phyloP scores from a whole-genome alignment of 2,329 filamentous ascomycete genomes.

The Fusarium graminum region DNA sequence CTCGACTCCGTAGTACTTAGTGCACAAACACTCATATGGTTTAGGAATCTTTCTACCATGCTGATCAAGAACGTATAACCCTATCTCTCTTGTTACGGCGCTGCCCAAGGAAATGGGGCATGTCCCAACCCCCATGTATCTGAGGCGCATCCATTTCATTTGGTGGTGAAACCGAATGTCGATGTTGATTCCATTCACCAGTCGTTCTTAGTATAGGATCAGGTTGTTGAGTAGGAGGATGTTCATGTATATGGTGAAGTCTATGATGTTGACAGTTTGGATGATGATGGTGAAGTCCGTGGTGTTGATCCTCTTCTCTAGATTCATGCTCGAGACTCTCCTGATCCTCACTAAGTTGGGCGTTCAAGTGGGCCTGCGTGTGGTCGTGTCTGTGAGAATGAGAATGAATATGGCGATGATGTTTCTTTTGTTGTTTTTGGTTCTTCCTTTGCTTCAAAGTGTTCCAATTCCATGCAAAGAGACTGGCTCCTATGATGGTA shows the following conservation, averaged over 20 bases:
- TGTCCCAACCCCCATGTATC: slow-evolving; percentile 17
- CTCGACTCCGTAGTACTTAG: not conserved
- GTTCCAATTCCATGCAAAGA: slow-evolving; percentile 33
- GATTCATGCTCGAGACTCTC: not conserved
- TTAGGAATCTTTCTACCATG: not conserved
- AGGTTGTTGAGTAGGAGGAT: slow-evolving; percentile 14
- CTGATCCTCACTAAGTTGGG: slow-evolving; percentile 2
- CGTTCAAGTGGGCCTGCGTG: not conserved
- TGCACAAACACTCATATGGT: not conserved
- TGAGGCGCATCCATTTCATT: slow-evolving; percentile 49
- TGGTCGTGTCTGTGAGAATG: slow-evolving; percentile 2
- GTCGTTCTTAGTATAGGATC: slow-evolving; percentile 6
- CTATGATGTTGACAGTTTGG: slow-evolving; percentile 17
- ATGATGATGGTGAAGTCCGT: not conserved
- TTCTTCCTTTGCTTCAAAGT: not conserved
- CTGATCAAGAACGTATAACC: not conserved
- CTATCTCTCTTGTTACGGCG: not conserved
- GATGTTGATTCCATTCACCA: not conserved
- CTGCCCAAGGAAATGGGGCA: slow-evolving; percentile 5
- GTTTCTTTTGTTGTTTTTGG: not conserved
- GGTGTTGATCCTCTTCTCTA: not conserved
- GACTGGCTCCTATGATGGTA: slow-evolving; percentile 8
- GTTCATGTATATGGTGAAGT: slow-evolving; percentile 11
- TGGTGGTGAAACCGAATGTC: not conserved
- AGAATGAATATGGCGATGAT: not conserved